These are phyloP conservation scores for Hanseniaspora pseudoguilliermondii DNA, from an alignment of 805 yeast species.

Conservation along the genomic window DNA sequence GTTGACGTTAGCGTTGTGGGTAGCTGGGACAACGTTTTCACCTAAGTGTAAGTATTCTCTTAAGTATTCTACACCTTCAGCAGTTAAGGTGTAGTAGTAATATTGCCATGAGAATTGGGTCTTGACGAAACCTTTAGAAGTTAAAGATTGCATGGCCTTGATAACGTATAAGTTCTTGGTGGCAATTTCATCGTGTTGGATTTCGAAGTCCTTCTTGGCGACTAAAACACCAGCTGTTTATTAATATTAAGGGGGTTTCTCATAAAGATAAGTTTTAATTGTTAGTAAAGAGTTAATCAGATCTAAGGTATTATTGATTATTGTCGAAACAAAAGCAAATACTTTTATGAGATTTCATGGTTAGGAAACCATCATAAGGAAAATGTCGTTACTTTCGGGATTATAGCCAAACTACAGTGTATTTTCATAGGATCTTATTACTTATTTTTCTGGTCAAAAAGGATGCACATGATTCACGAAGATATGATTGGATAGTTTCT, in stretches of 20 bases:
- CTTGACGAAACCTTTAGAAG: constrained; percentile 98
- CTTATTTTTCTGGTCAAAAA: too few relatives aligned
- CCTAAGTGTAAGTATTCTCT: constrained; percentile 98
- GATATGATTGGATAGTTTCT: too few relatives aligned
- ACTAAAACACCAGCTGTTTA: constrained; percentile 96
- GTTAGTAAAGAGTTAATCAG: constrained; percentile 2
- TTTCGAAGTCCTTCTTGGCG: constrained; percentile 97
- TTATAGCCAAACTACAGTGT: too few relatives aligned
- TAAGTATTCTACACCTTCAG: constrained; percentile 97
- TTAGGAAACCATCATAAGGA: too few relatives aligned
- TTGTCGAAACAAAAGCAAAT: too few relatives aligned
- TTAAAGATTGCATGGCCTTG: constrained; percentile 98
- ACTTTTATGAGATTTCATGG: too few relatives aligned
- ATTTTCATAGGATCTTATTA: too few relatives aligned
- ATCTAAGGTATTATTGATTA: too few relatives aligned
- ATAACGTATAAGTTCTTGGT: constrained; percentile 94
- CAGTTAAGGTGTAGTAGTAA: constrained; percentile 99
- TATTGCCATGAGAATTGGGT: constrained; percentile 99
- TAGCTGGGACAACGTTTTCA: constrained; percentile 95
- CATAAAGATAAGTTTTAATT: neutral
- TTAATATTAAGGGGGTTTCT: neutral
- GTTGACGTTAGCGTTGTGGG: constrained; percentile 90
- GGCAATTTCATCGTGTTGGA: constrained; percentile 95
- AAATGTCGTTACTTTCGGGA: too few relatives aligned
- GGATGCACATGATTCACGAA: too few relatives aligned